Evolutionary conservation across 345 rosid species (phyloP), one percentile per base, ranked within the genome.

Genomic region (Eucalyptus microcorys): DNA sequence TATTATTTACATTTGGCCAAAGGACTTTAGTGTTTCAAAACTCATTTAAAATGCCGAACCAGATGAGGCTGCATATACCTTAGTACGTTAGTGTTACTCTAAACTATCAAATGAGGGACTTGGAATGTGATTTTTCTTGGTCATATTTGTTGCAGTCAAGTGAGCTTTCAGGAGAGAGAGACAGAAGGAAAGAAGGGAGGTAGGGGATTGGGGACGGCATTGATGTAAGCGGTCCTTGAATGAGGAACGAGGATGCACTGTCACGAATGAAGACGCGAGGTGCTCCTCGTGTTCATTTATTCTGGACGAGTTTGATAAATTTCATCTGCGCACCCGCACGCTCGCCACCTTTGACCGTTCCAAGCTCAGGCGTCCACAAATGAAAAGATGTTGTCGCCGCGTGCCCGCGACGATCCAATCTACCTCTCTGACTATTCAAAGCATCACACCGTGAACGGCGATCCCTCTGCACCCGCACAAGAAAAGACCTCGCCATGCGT

Each of bases 11-110:
- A 52, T 52, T 52, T 52, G 24, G 0, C 19, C 3, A 50, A 50
- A 4, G 1, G 4, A 17, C 1, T 50, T 50, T 50, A 50, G 4
- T 17, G 2, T 48, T 2, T 48, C 15, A 2, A 48, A 48, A 9
- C 4, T 50, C 2, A 50, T 17, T 52, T 52, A 52, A 52, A 52
- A 50, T 50, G 55, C 2, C 1, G 8, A 7, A 50, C 1, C 55
- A 50, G 17, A 50, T 3, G 22, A 50, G 0, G 9, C 9, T 0
- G 24, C 10, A 2, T 9, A 55, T 22, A 55, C 27, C 3, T 24
- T 59, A 27, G 7, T 11, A 12, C 1, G 1, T 27, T 27, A 26
- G 32, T 26, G 5, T 26, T 26, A 27, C 32, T 59, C 66, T 3
- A 27, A 11, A 59, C 11, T 26, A 59, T 59, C 4, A 59, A 59